Conservation (phyloP, 2,329 filamentous ascomycete genomes). For the Plectosphaerella cucumerina region DNA sequence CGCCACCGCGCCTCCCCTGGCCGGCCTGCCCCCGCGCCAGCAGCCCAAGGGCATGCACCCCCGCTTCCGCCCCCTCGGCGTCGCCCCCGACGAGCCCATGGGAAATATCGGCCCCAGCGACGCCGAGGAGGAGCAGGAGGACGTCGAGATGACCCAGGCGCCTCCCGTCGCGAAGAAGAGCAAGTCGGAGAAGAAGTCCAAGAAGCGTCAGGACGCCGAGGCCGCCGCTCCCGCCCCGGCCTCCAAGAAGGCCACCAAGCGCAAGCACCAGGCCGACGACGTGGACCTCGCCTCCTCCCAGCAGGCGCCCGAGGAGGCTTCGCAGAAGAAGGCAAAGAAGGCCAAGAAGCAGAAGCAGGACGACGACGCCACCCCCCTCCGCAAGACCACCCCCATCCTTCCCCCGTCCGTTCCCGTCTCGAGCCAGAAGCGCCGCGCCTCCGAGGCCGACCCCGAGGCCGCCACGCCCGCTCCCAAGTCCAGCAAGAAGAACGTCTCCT, state of each 20-base stretch:
- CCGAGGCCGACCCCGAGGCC: constrained; percentile 15
- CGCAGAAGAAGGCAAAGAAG: constrained; percentile 36
- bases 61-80: constrained; percentile 64
- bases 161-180: constrained; percentile 26
- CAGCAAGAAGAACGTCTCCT: constrained; percentile 21
- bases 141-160: constrained; percentile 38
- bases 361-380: constrained; percentile 12
- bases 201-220: constrained; percentile 28
- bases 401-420: constrained; percentile 24
- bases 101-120: constrained; percentile 35
- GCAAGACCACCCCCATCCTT: constrained; percentile 20
- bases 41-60: constrained; percentile 66
- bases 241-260: constrained; percentile 12
- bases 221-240: constrained; percentile 4
- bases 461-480: constrained; percentile 19
- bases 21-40: constrained; percentile 38
- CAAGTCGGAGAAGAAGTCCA: constrained; percentile 25
- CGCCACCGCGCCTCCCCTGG: constrained; percentile 21
- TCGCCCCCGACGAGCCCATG: constrained; percentile 26
- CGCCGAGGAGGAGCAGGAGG: constrained; percentile 36
- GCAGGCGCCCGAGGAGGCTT: constrained; percentile 25
- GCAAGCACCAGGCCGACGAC: constrained; percentile 24
- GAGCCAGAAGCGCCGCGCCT: constrained; percentile 5
- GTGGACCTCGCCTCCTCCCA: constrained; percentile 28
- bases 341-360: constrained; percentile 31